Evolutionary conservation across 768 basidiomycete genomes (phyloP).

Genomic region (Gautieria morchelliformis): DNA sequence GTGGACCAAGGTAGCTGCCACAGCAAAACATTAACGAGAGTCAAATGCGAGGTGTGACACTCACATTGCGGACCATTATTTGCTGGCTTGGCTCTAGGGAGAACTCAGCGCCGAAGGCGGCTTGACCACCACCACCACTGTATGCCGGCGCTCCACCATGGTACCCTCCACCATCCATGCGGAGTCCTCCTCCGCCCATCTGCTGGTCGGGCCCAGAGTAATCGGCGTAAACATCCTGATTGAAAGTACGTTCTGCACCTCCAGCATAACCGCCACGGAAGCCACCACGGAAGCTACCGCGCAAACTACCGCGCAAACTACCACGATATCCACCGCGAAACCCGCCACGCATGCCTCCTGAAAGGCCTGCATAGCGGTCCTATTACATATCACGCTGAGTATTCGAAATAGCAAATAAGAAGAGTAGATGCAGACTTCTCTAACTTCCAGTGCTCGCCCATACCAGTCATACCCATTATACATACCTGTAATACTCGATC

Average conservation of each 20-base stretch:
- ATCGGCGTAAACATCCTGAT: conserved; percentile 85
- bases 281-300: conserved; percentile 45
- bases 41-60: conserved; percentile 25
- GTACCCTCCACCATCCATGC: conserved; percentile 26
- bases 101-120: conserved; percentile 31
- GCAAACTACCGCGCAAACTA: conserved; percentile 33
- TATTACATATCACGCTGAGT: conserved; percentile 18
- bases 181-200: conserved; percentile 23
- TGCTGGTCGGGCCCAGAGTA: conserved; percentile 82
- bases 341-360: conserved; percentile 53
- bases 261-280: conserved; percentile 35
- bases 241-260: conserved; percentile 55
- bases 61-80: conserved; percentile 96
- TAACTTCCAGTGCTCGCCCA: conserved; percentile 88
- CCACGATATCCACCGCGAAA: conserved; percentile 35
- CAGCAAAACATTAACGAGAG: conserved; percentile 1
- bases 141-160: conserved; percentile 31
- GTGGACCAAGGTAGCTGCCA: conserved; percentile 94
- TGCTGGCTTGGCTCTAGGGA: conserved; percentile 86
- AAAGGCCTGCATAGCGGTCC: conserved; percentile 85
- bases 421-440: conserved; percentile 52
- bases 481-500: conserved; percentile 51
- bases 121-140: conserved; percentile 20
- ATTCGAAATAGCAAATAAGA: not conserved
- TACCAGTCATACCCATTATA: conserved; percentile 98